phyloP scores from a whole-genome alignment of 768 basidiomycete species.

The Trichaptum fuscoviolaceum region DNA sequence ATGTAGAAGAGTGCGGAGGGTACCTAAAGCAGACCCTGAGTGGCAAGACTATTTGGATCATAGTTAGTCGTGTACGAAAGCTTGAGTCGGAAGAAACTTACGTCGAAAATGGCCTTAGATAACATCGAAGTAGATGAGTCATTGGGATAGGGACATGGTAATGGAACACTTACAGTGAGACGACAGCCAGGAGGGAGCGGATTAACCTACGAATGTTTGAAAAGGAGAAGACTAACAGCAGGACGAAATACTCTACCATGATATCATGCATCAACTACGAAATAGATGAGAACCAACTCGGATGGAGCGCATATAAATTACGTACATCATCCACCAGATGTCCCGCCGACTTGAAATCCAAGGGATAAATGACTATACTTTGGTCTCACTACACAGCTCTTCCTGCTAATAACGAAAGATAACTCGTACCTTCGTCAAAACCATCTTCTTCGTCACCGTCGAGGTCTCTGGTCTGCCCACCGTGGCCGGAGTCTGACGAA shows the following conservation, averaged over 20 bases:
- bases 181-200: conserved; percentile 63
- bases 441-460: conserved; percentile 81
- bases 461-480: conserved; percentile 79
- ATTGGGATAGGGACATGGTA: background rate
- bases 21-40: conserved; percentile 44
- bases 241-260: conserved; percentile 25
- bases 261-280: conserved; percentile 35
- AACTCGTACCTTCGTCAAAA: conserved; percentile 61
- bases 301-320: conserved; percentile 7
- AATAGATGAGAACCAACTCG: conserved; percentile 3
- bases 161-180: conserved; percentile 38
- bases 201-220: conserved; percentile 28
- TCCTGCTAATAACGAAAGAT: background rate
- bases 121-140: background rate
- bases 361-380: conserved; percentile 71
- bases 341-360: conserved; percentile 74
- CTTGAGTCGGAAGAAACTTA: conserved; percentile 22
- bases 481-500: conserved; percentile 80
- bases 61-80: background rate
- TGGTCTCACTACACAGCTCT: background rate
- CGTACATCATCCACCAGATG: conserved; percentile 76
- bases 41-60: conserved; percentile 36
- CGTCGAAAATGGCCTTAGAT: conserved; percentile 41
- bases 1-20: conserved; percentile 2
- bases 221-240: conserved; percentile 4